A percentile compares a stretch with the other conserved stretches of the same genome.
phyloP scores from a whole-genome alignment of 2,329 filamentous ascomycete genomes.

The Amauroascus niger region DNA sequence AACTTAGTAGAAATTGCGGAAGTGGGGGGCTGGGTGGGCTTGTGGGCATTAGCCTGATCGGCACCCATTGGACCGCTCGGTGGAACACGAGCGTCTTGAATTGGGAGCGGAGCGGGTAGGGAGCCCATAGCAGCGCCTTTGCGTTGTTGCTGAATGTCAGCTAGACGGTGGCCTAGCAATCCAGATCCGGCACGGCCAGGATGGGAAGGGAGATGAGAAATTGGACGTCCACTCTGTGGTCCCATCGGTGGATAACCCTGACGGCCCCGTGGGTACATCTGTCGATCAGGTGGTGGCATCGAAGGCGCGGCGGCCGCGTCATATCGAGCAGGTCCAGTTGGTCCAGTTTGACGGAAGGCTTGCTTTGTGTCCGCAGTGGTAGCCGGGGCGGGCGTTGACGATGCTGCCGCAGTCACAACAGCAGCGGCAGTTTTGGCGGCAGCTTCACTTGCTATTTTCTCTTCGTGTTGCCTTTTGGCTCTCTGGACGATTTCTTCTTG shows the following conservation, averaged over 20 bases:
- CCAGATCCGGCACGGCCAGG: slow-evolving; percentile 36
- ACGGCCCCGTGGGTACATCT: slow-evolving; percentile 40
- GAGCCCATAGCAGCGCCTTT: slow-evolving; percentile 34
- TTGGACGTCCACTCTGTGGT: slow-evolving; percentile 36
- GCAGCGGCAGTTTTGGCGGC: slow-evolving; percentile 17
- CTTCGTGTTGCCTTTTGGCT: slow-evolving; percentile 64
- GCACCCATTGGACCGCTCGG: slow-evolving; percentile 55
- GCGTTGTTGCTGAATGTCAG: slow-evolving; percentile 45
- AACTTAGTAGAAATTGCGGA: slow-evolving; percentile 47
- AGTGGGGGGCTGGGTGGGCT: slow-evolving; percentile 44
- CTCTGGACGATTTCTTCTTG: slow-evolving; percentile 89
- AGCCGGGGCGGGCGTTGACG: slow-evolving; percentile 12
- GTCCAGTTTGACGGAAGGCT: slow-evolving; percentile 22
- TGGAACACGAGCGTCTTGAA: slow-evolving; percentile 59
- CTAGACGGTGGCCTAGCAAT: slow-evolving; percentile 43
- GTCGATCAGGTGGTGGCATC: slow-evolving; percentile 34
- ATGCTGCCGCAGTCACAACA: slow-evolving; percentile 12
- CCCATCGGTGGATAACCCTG: slow-evolving; percentile 40
- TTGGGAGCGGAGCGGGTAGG: slow-evolving; percentile 48
- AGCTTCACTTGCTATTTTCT: slow-evolving; percentile 41
- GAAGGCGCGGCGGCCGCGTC: slow-evolving; percentile 31
- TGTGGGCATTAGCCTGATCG: slow-evolving; percentile 43
- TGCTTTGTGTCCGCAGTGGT: slow-evolving; percentile 24
- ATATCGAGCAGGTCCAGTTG: slow-evolving; percentile 43
- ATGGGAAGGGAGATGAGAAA: slow-evolving; percentile 37